Evolutionary conservation across 1,284 basidiomycete genomes (phyloP), one percentile per base, ranked within the genome.

Genomic region (Vanrija sp.): DNA sequence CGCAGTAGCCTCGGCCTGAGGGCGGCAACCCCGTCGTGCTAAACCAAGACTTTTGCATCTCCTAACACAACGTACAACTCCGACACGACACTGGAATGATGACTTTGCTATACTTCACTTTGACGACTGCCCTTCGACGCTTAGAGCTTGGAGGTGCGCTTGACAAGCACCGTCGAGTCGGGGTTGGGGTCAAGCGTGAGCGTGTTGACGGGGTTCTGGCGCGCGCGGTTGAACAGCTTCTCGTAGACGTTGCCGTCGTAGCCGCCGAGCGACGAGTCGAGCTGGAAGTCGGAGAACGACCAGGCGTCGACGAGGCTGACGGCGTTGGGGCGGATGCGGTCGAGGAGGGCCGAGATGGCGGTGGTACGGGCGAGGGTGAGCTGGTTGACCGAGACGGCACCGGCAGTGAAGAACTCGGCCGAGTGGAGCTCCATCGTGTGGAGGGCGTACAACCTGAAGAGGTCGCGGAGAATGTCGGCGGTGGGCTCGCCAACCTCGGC

Each of bases 211-310:
- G 57, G 57, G 51, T 59, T 59, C 45, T 37, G 18, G 41, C 51
- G 41, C 12, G 57, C 57, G 36, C 45, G 77, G 54, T 76, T 69
- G 62, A 79, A 80, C 64, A 80, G 78, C 48, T 73, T 73, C 52
- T 77, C 73, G 69, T 78, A 78, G 45, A 78, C 71, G 41, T 76
- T 70, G 27, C 78, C 78, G 59, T 78, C 77, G 63, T 75, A 76
- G 48, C 73, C 68, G 22, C 79, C 81, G 27, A 83, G 76, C 18
- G 81, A 80, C 41, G 79, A 80, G 71, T 82, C 81, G 73, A 82
- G 75, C 52, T 80, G 75, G 70, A 81, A 80, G 67, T 82, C 81
- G 45, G 75, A 75, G 43, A 80, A 75, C 22, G 76, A 74, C 64
- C 82, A 83, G 20, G 77, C 70, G 69, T 82, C 81, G 52, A 81